A percentile compares a stretch with the other conserved stretches of the same genome.
These are phyloP conservation scores for Lotus japonicus DNA, from an alignment of 306 rosid species.

Conservation along the genomic window DNA sequence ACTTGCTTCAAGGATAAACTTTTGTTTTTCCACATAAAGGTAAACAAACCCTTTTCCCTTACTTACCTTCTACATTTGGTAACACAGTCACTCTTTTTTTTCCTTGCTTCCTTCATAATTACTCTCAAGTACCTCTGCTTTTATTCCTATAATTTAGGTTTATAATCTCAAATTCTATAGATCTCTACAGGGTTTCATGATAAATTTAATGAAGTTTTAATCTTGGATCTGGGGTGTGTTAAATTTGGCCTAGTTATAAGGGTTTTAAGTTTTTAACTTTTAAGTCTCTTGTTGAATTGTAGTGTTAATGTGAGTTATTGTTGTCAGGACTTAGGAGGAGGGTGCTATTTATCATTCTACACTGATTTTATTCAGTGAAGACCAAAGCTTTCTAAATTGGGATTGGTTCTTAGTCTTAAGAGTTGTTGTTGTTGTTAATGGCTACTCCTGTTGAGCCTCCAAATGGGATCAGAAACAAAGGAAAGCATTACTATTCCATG, in stretches of 20 bases:
- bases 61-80: slow-evolving; percentile 15
- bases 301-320: neutral
- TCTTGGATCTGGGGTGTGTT: neutral
- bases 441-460: slow-evolving; percentile 97
- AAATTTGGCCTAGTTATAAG: too few relatives aligned
- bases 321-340: neutral
- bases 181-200: slow-evolving; percentile 3
- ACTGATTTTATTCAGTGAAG: neutral
- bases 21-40: slow-evolving; percentile 20
- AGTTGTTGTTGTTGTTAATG: slow-evolving; percentile 35
- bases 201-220: neutral
- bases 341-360: neutral
- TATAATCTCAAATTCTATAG: neutral
- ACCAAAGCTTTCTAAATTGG: neutral
- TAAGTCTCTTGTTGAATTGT: neutral
- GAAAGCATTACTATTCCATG: slow-evolving; percentile 88
- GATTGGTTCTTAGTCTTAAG: neutral
- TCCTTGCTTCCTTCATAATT: neutral
- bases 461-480: slow-evolving; percentile 57
- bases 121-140: neutral
- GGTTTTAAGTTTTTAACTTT: neutral
- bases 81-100: neutral
- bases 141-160: neutral
- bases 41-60: slow-evolving; percentile 1
- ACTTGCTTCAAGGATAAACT: neutral